Evolutionary conservation across 176 grass and related monocot genomes (phyloP).

Genomic region (Tillandsia leiboldiana): DNA sequence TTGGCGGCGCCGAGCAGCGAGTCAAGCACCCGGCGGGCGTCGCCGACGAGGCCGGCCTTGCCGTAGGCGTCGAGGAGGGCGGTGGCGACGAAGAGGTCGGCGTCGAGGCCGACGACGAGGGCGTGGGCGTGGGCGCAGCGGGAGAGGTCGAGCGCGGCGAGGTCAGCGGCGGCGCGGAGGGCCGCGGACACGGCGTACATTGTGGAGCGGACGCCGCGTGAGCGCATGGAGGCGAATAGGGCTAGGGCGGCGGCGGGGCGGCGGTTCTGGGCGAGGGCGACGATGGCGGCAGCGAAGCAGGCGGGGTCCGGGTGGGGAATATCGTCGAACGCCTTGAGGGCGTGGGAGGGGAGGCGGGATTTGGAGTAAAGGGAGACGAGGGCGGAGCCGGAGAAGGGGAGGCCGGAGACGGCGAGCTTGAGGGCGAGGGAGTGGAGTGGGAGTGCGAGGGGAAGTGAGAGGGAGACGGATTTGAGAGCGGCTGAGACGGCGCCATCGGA

Average conservation of each 20-base stretch:
- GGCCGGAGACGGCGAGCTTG: constrained; percentile 27
- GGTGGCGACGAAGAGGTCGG: constrained; percentile 23
- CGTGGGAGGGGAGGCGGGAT: constrained; percentile 1
- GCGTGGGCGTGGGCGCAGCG: constrained; percentile 31
- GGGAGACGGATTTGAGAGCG: constrained; percentile 23
- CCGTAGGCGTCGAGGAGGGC: constrained; percentile 36
- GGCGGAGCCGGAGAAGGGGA: constrained; percentile 19
- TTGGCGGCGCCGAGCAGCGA: constrained; percentile 10
- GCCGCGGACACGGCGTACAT: constrained; percentile 24
- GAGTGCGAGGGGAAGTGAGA: constrained; percentile 2
- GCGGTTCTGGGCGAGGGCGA: constrained; percentile 30
- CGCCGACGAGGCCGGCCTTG: constrained; percentile 31
- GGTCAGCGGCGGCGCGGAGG: constrained; percentile 17
- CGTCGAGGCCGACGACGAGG: constrained; percentile 19
- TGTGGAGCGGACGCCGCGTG: constrained; percentile 16
- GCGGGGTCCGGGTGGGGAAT: constrained; percentile 24
- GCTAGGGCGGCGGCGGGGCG: constrained; percentile 7
- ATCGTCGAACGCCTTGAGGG: constrained; percentile 31
- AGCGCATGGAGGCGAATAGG: constrained; percentile 22
- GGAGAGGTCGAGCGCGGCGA: constrained; percentile 28
- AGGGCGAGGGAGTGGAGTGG: constrained; percentile 24
- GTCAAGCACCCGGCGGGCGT: constrained; percentile 23
- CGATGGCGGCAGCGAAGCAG: constrained; percentile 32
- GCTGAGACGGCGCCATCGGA: constrained; percentile 33
- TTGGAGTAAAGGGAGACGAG: constrained; percentile 19